These are phyloP conservation scores for Lactifluus hygrophoroides DNA, from an alignment of 768 basidiomycete species.

Conservation along the genomic window DNA sequence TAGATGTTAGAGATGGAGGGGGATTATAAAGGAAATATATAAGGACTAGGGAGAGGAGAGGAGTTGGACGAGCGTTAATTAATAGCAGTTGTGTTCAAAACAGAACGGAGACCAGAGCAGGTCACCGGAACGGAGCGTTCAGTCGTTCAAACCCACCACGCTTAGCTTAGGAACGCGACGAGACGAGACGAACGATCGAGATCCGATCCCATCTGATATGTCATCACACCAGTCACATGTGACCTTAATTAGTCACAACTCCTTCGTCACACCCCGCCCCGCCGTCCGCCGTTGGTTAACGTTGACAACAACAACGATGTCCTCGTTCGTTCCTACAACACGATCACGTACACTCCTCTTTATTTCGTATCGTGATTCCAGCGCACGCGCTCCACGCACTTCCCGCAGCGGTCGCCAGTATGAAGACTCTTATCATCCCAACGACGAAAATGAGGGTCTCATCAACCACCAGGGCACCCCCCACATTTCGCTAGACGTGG, in stretches of 20 bases:
- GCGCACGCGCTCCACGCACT: slow-evolving; percentile 38
- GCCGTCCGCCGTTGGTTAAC: no score
- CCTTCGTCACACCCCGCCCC: no score
- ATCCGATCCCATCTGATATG: no score
- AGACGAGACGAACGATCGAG: no score
- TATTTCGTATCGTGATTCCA: slow-evolving; percentile 85
- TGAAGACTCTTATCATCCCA: slow-evolving; percentile 39
- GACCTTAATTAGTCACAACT: no score
- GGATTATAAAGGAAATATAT: slow-evolving; percentile 15
- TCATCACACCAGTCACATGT: no score
- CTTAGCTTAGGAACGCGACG: no score
- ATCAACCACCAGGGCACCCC: slow-evolving; percentile 37
- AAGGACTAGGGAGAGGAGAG: slow-evolving; percentile 14
- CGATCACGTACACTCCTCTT: slow-evolving; percentile 89
- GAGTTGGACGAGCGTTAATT: slow-evolving; percentile 6
- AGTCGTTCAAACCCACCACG: no score
- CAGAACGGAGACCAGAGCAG: neutral
- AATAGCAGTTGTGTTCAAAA: neutral
- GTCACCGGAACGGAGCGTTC: neutral
- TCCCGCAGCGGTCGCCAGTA: slow-evolving; percentile 32
- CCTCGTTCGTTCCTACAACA: slow-evolving; percentile 39
- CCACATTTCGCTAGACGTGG: slow-evolving; percentile 46
- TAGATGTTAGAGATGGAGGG: slow-evolving; percentile 15
- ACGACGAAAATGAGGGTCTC: slow-evolving; percentile 64
- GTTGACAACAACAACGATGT: neutral